Conservation (phyloP, 805 yeast species). For the Candida qinlingensis region DNA sequence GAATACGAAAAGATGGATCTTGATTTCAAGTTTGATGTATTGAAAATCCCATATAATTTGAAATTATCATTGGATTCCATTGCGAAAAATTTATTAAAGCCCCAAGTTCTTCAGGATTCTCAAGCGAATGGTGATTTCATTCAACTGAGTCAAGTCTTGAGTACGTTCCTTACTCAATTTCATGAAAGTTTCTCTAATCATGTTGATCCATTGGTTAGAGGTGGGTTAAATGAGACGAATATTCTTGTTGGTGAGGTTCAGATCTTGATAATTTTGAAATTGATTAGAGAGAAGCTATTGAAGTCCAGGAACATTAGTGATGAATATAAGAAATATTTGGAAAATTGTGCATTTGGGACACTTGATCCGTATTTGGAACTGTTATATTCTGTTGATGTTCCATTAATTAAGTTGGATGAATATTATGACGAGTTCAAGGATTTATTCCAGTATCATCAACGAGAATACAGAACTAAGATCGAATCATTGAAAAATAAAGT, state of each 20-base stretch:
- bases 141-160: slow-evolving; percentile 14
- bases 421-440: slow-evolving; percentile 25
- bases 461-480: slow-evolving; percentile 16
- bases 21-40: slow-evolving; percentile 25
- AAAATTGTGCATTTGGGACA: slow-evolving; percentile 20
- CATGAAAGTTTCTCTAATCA: slow-evolving; percentile 14
- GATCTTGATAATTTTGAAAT: slow-evolving; percentile 15
- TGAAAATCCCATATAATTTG: slow-evolving; percentile 33
- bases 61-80: slow-evolving; percentile 31
- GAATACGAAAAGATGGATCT: slow-evolving; percentile 2
- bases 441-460: slow-evolving; percentile 16
- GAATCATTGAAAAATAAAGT: slow-evolving; percentile 17
- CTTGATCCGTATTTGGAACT: slow-evolving; percentile 30
- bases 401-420: slow-evolving; percentile 20
- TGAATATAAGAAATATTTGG: slow-evolving; percentile 8
- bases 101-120: slow-evolving; percentile 16
- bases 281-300: slow-evolving; percentile 9
- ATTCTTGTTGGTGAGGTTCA: slow-evolving; percentile 24
- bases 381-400: slow-evolving; percentile 29
- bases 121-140: slow-evolving; percentile 5
- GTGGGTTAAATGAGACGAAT: slow-evolving; percentile 24
- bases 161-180: slow-evolving; percentile 18
- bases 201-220: slow-evolving; percentile 19
- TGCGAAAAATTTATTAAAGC: slow-evolving; percentile 12
- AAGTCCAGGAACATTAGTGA: background rate